Evolutionary conservation across 106 monocot species (phyloP), one percentile per base, ranked within the genome.

Genomic region (Phalaenopsis aphrodite): DNA sequence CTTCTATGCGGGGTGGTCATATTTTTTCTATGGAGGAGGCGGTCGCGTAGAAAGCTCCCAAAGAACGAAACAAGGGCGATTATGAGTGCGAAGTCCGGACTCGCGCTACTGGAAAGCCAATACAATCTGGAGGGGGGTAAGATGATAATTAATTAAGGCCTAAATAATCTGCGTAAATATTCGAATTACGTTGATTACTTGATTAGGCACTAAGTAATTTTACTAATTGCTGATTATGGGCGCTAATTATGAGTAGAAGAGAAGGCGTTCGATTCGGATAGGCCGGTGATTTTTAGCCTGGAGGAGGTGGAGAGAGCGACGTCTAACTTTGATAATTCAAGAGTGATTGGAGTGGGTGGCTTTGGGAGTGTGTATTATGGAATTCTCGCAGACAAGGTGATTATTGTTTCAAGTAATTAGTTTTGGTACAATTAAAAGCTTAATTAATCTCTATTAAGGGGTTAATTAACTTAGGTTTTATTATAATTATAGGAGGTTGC

Each of bases 301-400:
- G 66, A 68, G 45, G 87, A 78, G 14, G 43, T 89, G 17, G 83
- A 79, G 42, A 78, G 67, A 42, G 89, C 89, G 11, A 85, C 89
- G 55, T 17, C 64, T 9, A 79, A 81, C 75, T 89, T 89, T 42
- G 87, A 89, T 64, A 84, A 81, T 64, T 78, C 79, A 38, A 87
- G 85, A 72, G 87, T 80, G 77, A 87, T 89, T 72, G 89, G 89
- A 41, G 83, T 85, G 66, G 89, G 89, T 39, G 89, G 87, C 19
- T 89, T 81, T 65, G 89, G 89, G 2, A 82, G 83, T 55, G 89
- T 89, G 2, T 89, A 83, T 73, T 80, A 80, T 43, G 89, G 89
- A 55, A 78, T 89, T 19, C 43, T 89, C 21, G 87, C 75, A 38
- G 75, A 80, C 4, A 78, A 86, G 75, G 89, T 89, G 39, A 57